A percentile compares a stretch with the other conserved stretches of the same genome.
These are phyloP conservation scores for Chaetothyriales sp. DNA, from an alignment of 2,329 filamentous ascomycete genomes.

Conservation along the genomic window DNA sequence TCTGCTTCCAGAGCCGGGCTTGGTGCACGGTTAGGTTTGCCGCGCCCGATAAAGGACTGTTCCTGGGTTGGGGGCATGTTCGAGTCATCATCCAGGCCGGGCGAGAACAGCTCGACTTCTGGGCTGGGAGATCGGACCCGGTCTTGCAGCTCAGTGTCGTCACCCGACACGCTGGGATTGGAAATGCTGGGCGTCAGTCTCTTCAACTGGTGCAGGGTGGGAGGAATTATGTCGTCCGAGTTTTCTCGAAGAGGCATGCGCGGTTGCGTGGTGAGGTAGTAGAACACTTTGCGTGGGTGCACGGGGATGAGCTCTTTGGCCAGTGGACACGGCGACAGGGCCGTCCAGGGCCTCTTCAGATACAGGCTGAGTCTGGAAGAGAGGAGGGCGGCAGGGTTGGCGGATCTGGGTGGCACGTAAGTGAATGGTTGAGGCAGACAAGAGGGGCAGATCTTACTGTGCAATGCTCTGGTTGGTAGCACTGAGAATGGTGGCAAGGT, in stretches of 20 bases:
- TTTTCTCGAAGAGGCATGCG: constrained; percentile 65
- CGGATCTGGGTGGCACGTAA: constrained; percentile 48
- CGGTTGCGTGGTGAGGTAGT: constrained; percentile 79
- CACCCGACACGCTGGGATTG: constrained; percentile 54
- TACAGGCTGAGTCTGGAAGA: constrained; percentile 82
- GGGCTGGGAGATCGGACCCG: constrained; percentile 66
- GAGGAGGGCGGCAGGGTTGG: constrained; percentile 88
- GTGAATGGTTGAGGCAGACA: constrained; percentile 3
- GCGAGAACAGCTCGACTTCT: constrained; percentile 78
- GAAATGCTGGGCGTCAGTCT: constrained; percentile 78
- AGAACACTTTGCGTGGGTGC: constrained; percentile 89
- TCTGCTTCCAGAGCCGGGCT: constrained; percentile 86
- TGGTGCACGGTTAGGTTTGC: constrained; percentile 47
- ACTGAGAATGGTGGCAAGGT: constrained; percentile 67
- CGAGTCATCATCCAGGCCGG: constrained; percentile 66
- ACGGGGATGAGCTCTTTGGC: constrained; percentile 85
- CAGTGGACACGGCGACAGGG: constrained; percentile 65
- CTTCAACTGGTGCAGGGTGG: constrained; percentile 38
- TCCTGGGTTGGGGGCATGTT: constrained; percentile 40
- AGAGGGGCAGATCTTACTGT: constrained; percentile 50
- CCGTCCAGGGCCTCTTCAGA: constrained; percentile 73
- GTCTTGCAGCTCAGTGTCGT: constrained; percentile 48
- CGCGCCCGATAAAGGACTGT: constrained; percentile 45
- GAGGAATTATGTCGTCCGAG: constrained; percentile 36
- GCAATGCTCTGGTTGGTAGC: constrained; percentile 68